A percentile compares a stretch with the other conserved stretches of the same genome.
These are phyloP conservation scores for Atalantia buxifolia DNA, from an alignment of 345 rosid species.

Conservation along the genomic window DNA sequence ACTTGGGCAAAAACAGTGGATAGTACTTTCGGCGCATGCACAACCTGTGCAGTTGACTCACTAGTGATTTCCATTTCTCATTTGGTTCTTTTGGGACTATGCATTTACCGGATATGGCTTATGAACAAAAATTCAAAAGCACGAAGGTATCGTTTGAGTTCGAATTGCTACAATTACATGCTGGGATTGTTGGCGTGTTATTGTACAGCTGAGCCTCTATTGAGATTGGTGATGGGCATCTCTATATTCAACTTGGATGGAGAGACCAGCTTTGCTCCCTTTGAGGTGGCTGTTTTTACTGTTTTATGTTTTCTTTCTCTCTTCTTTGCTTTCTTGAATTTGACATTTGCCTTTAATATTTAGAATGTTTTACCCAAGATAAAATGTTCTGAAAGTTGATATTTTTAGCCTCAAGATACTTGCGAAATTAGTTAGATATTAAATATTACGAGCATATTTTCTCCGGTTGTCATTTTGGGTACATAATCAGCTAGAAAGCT, in stretches of 20 bases:
- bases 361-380: neutral
- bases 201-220: slow-evolving; percentile 67
- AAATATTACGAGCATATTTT: neutral
- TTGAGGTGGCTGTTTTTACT: slow-evolving; percentile 53
- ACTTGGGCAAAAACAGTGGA: slow-evolving; percentile 55
- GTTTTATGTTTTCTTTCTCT: neutral
- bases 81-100: slow-evolving; percentile 65
- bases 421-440: neutral
- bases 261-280: slow-evolving; percentile 61
- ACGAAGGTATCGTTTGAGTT: slow-evolving; percentile 59
- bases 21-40: slow-evolving; percentile 70
- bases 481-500: neutral
- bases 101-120: slow-evolving; percentile 70
- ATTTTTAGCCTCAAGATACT: neutral
- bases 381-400: neutral
- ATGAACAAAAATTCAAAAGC: slow-evolving; percentile 49
- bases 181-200: slow-evolving; percentile 62
- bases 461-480: neutral
- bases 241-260: slow-evolving; percentile 62
- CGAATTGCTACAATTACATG: slow-evolving; percentile 52
- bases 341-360: neutral
- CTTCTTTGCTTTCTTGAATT: neutral
- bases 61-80: slow-evolving; percentile 64
- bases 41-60: slow-evolving; percentile 72
- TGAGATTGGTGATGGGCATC: slow-evolving; percentile 63